Evolutionary conservation across 208 protist species (phyloP), one percentile per base, ranked within the genome.

Genomic region (Trypanosoma platydactyli): DNA sequence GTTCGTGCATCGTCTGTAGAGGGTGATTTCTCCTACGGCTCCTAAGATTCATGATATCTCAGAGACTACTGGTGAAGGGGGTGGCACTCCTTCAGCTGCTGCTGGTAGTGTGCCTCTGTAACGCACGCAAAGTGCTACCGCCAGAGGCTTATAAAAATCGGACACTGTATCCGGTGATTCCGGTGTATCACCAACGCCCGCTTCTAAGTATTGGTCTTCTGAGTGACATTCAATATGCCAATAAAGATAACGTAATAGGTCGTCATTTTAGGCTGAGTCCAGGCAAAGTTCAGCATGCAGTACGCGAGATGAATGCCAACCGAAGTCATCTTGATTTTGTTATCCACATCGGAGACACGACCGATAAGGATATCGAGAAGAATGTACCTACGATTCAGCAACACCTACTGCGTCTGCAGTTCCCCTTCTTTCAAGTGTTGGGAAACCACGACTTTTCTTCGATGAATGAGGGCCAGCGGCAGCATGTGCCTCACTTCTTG

Each of bases 231-330:
- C 67, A 73, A 27, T 73, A 73, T 46, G 48, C 42, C 9, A 29
- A 65, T 33, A 22, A 66, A 38, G 29, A 55, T 18, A 46, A 73
- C 33, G 22, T 1, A 12, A 50, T 38, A 0, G 57, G 57, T 13
- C 67, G 67, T 33, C 29, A 73, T 46, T 73, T 50, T 58, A 27
- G 35, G 25, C 46, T 57, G 11, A 73, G 67, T 46, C 67, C 25
- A 18, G 9, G 4, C 0, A 73, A 73, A 22, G 49, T 73, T 33
- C 12, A 58, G 42, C 67, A 73, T 35, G 57, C 49, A 7, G 57
- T 73, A 20, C 35, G 38, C 30, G 67, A 73, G 40, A 64, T 73
- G 55, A 73, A 73, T 58, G 67, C 57, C 3, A 73, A 73, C 44
- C 44, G 57, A 7, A 73, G 44, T 45, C 67, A 73, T 25, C 12